A percentile compares a stretch with the other conserved stretches of the same genome.
These are phyloP conservation scores for Austropuccinia psidii DNA, from an alignment of 1,284 basidiomycete genomes.

Conservation along the genomic window DNA sequence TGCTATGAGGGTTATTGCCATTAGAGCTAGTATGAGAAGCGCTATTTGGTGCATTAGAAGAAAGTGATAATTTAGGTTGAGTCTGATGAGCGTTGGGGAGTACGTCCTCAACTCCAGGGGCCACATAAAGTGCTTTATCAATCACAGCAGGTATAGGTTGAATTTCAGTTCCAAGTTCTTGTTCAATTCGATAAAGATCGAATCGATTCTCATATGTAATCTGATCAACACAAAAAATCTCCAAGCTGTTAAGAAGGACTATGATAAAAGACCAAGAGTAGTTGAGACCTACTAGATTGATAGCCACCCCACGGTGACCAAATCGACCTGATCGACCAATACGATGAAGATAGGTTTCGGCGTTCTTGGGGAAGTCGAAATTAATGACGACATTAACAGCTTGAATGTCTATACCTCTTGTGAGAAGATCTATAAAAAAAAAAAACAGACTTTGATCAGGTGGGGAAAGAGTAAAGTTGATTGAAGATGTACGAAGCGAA, in stretches of 20 bases:
- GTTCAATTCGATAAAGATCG: conserved; percentile 95
- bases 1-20: not conserved
- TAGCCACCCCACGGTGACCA: conserved; percentile 92
- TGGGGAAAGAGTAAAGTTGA: not conserved
- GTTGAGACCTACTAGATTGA: conserved; percentile 83
- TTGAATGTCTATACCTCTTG: conserved; percentile 98
- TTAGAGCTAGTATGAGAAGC: not conserved
- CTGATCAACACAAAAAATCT: not conserved
- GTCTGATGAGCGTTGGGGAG: not conserved
- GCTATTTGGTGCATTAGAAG: not conserved
- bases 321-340: conserved; percentile 96
- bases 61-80: not conserved
- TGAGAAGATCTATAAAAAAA: conserved; percentile 66
- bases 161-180: conserved; percentile 96
- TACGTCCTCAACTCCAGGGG: conserved; percentile 47
- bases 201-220: conserved; percentile 83
- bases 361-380: conserved; percentile 98
- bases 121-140: conserved; percentile 87
- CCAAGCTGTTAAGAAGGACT: not conserved
- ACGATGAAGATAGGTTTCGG: conserved; percentile 94
- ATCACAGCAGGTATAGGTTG: conserved; percentile 87
- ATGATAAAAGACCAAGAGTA: not conserved
- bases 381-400: conserved; percentile 99
- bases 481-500: not conserved
- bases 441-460: not conserved